phyloP scores from a whole-genome alignment of 371 early-diverging fungal genomes.

The Mucor mucedo region DNA sequence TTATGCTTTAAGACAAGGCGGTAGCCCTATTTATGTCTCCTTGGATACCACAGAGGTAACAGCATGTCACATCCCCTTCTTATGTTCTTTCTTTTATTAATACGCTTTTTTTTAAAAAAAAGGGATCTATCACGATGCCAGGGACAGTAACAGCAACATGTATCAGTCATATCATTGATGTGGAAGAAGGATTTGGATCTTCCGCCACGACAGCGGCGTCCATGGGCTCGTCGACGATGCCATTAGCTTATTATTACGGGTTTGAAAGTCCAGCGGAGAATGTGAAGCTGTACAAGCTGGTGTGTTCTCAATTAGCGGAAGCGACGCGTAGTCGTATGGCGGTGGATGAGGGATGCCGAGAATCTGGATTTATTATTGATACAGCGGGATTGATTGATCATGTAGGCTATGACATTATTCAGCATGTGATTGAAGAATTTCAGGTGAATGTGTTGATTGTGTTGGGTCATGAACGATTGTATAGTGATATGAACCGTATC shows the following conservation, averaged over 20 bases:
- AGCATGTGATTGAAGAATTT: slow-evolving; percentile 70
- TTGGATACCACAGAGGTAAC: slow-evolving; percentile 81
- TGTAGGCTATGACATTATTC: slow-evolving; percentile 68
- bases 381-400: slow-evolving; percentile 68
- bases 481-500: slow-evolving; percentile 77
- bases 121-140: slow-evolving; percentile 87
- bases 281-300: slow-evolving; percentile 71
- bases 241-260: slow-evolving; percentile 93
- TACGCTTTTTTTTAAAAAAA: background rate
- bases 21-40: slow-evolving; percentile 82
- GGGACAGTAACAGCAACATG: slow-evolving; percentile 84
- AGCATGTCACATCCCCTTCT: background rate
- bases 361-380: slow-evolving; percentile 72
- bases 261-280: slow-evolving; percentile 79
- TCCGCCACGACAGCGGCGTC: slow-evolving; percentile 74
- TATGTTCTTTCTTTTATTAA: no score
- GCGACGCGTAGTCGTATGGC: slow-evolving; percentile 70
- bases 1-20: slow-evolving; percentile 81
- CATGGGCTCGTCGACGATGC: slow-evolving; percentile 72
- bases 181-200: slow-evolving; percentile 86
- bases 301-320: slow-evolving; percentile 66
- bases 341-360: slow-evolving; percentile 67
- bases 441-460: slow-evolving; percentile 87
- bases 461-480: slow-evolving; percentile 91
- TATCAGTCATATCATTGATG: slow-evolving; percentile 76